A percentile compares a stretch with the other conserved stretches of the same genome.
These are phyloP conservation scores for Eucalyptus virginea DNA, from an alignment of 345 rosid species.

Conservation along the genomic window DNA sequence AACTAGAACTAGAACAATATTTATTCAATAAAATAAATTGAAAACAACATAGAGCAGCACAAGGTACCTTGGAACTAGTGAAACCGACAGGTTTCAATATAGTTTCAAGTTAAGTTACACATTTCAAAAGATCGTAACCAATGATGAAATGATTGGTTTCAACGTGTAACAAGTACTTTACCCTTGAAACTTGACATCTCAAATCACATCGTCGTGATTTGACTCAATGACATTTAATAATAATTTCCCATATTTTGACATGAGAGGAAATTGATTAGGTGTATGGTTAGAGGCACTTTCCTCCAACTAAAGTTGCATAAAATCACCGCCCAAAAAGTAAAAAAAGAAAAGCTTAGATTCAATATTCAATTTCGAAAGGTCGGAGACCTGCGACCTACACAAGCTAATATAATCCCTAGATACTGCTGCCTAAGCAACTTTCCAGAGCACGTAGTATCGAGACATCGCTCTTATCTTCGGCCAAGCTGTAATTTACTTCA, in stretches of 20 bases:
- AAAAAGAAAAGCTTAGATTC: not conserved
- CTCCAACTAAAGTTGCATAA: not conserved
- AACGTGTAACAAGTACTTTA: not conserved
- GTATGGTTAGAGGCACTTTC: not conserved
- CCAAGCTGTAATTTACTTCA: not conserved
- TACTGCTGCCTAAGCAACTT: not conserved
- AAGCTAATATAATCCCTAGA: not conserved
- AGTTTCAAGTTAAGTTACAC: not conserved
- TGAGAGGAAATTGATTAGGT: not conserved
- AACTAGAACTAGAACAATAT: not conserved
- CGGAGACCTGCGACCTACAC: not conserved
- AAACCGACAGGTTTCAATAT: not conserved
- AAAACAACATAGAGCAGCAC: not conserved
- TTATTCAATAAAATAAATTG: not conserved
- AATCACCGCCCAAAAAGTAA: not conserved
- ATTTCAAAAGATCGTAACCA: not conserved
- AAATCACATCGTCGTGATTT: not conserved
- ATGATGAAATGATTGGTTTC: not conserved
- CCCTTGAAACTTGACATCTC: not conserved
- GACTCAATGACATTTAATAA: not conserved
- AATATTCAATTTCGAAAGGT: not conserved
- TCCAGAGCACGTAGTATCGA: rapidly evolving
- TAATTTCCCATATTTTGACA: not conserved
- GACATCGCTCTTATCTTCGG: not conserved
- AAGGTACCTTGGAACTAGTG: not conserved